A percentile compares a stretch with the other conserved stretches of the same genome.
phyloP scores from a whole-genome alignment of 2,329 filamentous ascomycete genomes.

The Ophiostoma tasmaniense region DNA sequence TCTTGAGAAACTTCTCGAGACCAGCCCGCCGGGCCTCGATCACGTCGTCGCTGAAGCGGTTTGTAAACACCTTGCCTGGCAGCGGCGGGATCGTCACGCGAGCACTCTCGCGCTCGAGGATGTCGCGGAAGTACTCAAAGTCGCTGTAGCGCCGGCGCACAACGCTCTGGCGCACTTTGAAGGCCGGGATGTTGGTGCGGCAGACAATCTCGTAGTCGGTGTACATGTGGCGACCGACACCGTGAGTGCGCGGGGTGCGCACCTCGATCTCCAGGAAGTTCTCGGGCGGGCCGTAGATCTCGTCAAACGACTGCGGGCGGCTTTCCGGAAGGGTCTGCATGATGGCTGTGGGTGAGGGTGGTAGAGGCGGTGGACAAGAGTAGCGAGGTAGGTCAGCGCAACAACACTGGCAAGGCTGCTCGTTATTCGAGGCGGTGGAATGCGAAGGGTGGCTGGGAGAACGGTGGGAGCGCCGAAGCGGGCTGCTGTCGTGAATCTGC shows the following conservation, averaged over 20 bases:
- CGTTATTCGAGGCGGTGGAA: not conserved
- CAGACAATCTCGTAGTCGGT: conserved; percentile 98
- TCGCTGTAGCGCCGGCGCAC: conserved; percentile 94
- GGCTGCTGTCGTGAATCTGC: not conserved
- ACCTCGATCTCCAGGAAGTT: conserved; percentile 99
- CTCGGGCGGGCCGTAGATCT: conserved; percentile 96
- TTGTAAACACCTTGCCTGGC: conserved; percentile 95
- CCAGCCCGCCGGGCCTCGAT: conserved; percentile 91
- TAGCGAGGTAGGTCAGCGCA: not conserved
- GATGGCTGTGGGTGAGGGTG: conserved; percentile 18
- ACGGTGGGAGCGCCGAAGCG: not conserved
- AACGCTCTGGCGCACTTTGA: conserved; percentile 83
- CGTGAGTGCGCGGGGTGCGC: conserved; percentile 86
- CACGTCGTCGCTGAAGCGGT: conserved; percentile 95
- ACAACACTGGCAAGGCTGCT: not conserved
- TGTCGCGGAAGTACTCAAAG: conserved; percentile 98
- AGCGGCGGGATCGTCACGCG: conserved; percentile 92
- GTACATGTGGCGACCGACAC: conserved; percentile 92
- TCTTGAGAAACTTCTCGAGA: conserved; percentile 90
- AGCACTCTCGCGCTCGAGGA: conserved; percentile 88
- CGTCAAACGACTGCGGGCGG: conserved; percentile 91
- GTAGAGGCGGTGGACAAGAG: conserved; percentile 23
- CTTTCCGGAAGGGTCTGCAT: conserved; percentile 62
- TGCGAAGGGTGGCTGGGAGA: not conserved
- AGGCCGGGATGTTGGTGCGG: conserved; percentile 96